Evolutionary conservation across 2,329 filamentous ascomycete species (phyloP).

Genomic region (Dactylellina haptotyla): DNA sequence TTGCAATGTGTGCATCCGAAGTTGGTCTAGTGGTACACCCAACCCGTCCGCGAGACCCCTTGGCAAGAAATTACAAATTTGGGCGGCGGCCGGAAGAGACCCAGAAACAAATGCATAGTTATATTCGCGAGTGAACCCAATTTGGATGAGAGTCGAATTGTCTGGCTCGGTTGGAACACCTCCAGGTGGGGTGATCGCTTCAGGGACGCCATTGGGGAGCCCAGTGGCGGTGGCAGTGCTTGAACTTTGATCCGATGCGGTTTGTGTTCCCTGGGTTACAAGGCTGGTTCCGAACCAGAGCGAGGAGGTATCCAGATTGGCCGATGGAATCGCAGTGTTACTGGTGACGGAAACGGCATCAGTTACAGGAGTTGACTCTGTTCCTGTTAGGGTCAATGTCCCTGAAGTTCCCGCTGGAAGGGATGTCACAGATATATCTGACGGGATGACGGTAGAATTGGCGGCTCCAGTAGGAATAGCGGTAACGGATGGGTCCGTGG

Average conservation of each 20-base stretch:
- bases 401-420: slow-evolving; percentile 58
- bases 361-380: slow-evolving; percentile 61
- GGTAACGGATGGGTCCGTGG: slow-evolving; percentile 10
- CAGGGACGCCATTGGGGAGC: slow-evolving; percentile 75
- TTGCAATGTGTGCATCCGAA: slow-evolving; percentile 76
- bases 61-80: slow-evolving; percentile 85
- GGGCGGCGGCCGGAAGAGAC: slow-evolving; percentile 76
- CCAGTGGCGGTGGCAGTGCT: slow-evolving; percentile 65
- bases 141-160: slow-evolving; percentile 78
- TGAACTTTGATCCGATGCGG: slow-evolving; percentile 61
- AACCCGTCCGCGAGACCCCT: slow-evolving; percentile 75
- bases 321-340: slow-evolving; percentile 65
- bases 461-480: slow-evolving; percentile 58
- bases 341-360: slow-evolving; percentile 63
- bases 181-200: slow-evolving; percentile 76
- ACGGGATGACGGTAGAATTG: slow-evolving; percentile 57
- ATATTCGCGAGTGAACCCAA: slow-evolving; percentile 82
- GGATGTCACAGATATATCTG: slow-evolving; percentile 34
- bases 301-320: slow-evolving; percentile 70
- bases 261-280: slow-evolving; percentile 56
- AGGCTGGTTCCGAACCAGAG: slow-evolving; percentile 56
- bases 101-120: slow-evolving; percentile 85
- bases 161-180: slow-evolving; percentile 69
- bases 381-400: slow-evolving; percentile 44
- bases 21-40: slow-evolving; percentile 63